Base-by-base conservation (phyloP, 805 yeast genomes). In the Yarrowia bubula region DNA sequence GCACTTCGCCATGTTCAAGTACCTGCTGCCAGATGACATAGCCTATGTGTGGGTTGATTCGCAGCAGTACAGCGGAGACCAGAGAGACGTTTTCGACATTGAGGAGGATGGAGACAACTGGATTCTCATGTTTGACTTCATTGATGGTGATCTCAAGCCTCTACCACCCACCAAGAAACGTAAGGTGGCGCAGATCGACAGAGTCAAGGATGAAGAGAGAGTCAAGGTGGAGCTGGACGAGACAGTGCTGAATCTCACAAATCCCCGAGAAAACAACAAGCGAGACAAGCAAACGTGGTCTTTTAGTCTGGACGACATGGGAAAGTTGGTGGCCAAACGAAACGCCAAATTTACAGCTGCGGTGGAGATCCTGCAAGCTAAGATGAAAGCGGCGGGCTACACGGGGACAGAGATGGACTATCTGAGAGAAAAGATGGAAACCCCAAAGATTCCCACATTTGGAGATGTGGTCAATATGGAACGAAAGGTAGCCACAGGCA, bases 61-160 rank as follows among this genome's bases (percentile, higher is more conserved):
- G n/a, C 37, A 42, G 39, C 61, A 39, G 37, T 51, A 31, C 65
- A 63, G 17, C 46, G 66, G 51, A 31, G 51, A 39, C 11, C 67
- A 84, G 44, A 75, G 77, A 10, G 88, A 84, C 71, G 77, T 83
- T 44, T 83, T 79, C 65, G 78, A 83, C 51, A 75, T 84, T 18
- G 81, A 83, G 67, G 75, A 77, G 48, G 71, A 70, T 7, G 71
- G 70, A 1, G 77, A 77, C 11, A 73, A 77, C 18, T 92, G 87
- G 68, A 71, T 89, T 8, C 77, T 92, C 32, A 79, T 90, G 1
- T 88, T 92, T 71, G 92, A 88, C 68, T 90, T 92, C 73, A 79
- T 84, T 15, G 96, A 92, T 73, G 89, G 84, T 5, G 65, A 47
- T 15, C 65, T 61, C n/a, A 61, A 61, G 41, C 64, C 64, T 17